A percentile compares a stretch with the other conserved stretches of the same genome.
Conservation (phyloP, 140 eudicot genomes). For the Erigeron philadelphicus region DNA sequence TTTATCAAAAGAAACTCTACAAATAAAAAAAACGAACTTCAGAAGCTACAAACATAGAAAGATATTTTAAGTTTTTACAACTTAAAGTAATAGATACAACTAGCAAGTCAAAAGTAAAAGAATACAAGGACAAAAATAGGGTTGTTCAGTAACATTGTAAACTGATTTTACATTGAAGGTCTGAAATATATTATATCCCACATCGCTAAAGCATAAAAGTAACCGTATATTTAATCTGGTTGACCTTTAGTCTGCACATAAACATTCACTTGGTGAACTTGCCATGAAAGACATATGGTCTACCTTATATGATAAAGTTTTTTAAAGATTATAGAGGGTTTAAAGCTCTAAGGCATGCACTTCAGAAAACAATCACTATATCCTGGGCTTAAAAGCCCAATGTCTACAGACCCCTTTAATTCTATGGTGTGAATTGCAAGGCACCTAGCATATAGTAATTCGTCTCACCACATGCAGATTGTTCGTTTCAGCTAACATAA, state of each 20-base stretch:
- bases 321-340: background rate
- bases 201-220: background rate
- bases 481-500: background rate
- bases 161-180: background rate
- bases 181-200: background rate
- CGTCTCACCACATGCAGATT: background rate
- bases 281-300: background rate
- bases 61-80: background rate
- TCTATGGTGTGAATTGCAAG: background rate
- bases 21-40: conserved; percentile 3
- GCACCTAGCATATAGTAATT: background rate
- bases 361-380: background rate
- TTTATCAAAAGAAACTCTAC: background rate
- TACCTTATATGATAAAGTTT: background rate
- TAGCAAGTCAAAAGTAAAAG: background rate
- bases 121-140: background rate
- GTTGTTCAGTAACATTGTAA: background rate
- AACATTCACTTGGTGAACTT: background rate
- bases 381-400: background rate
- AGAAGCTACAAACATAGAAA: background rate
- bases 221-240: background rate
- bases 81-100: background rate
- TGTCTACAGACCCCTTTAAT: background rate
- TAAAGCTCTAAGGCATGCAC: conserved; percentile 6
- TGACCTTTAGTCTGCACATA: background rate